phyloP scores from a whole-genome alignment of 75 land plant genomes.

The Sequoiadendron giganteum region DNA sequence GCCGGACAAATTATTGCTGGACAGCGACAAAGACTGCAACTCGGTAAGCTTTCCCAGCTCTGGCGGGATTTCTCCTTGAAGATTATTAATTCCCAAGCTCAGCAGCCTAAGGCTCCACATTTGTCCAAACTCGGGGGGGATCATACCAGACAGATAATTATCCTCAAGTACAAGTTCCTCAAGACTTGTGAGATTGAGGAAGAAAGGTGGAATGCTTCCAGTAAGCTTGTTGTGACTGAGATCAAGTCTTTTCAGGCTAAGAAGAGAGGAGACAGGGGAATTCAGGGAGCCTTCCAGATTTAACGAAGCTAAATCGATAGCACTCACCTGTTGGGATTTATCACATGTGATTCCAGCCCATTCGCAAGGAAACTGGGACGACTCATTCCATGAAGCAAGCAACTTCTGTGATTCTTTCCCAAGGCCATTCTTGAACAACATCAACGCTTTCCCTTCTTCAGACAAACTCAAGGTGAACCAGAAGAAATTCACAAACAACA shows the following conservation, averaged over 20 bases:
- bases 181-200: constrained; percentile 62
- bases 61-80: constrained; percentile 63
- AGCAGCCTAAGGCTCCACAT: constrained; percentile 32
- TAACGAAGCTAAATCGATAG: constrained; percentile 38
- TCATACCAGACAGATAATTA: constrained; percentile 66
- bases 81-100: constrained; percentile 36
- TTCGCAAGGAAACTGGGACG: constrained; percentile 18
- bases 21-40: constrained; percentile 12
- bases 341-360: constrained; percentile 36
- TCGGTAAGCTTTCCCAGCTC: constrained; percentile 10
- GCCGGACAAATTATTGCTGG: constrained; percentile 23
- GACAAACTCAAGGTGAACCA: not conserved
- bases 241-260: constrained; percentile 50
- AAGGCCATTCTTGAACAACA: not conserved
- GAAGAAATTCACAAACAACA: not conserved
- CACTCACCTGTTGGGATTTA: constrained; percentile 12
- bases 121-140: constrained; percentile 48
- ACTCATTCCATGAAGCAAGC: not conserved
- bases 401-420: not conserved
- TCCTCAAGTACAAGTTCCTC: constrained; percentile 51
- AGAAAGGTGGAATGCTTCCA: constrained; percentile 61
- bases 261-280: constrained; percentile 29
- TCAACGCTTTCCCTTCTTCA: not conserved
- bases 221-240: constrained; percentile 63
- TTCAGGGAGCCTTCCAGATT: constrained; percentile 62